These are phyloP conservation scores for Cercospora janseana DNA, from an alignment of 2,329 filamentous ascomycete species.

Conservation along the genomic window DNA sequence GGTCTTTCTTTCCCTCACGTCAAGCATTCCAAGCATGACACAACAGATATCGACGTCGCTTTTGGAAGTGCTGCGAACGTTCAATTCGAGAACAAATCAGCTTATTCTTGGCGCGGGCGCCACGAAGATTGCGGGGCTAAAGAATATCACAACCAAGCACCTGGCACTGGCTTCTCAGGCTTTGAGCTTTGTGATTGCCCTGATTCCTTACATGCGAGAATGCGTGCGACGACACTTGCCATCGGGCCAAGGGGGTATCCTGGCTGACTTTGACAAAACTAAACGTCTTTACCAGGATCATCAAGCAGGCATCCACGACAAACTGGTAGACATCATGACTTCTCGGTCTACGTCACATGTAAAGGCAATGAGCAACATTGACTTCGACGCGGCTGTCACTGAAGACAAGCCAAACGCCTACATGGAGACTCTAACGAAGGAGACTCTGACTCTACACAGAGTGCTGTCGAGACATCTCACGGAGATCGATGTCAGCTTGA, in stretches of 20 bases:
- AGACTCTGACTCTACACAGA: conserved; percentile 79
- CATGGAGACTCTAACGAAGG: conserved; percentile 84
- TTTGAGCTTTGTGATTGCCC: conserved; percentile 77
- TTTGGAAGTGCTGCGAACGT: conserved; percentile 82
- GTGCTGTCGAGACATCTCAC: conserved; percentile 80
- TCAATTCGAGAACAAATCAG: conserved; percentile 95
- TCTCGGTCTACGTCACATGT: conserved; percentile 71
- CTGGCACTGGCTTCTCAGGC: conserved; percentile 88
- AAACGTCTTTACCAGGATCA: conserved; percentile 83
- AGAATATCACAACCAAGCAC: conserved; percentile 95
- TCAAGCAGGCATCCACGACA: conserved; percentile 86
- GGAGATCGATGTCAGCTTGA: conserved; percentile 71
- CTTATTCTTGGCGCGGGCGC: conserved; percentile 93
- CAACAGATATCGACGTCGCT: conserved; percentile 76
- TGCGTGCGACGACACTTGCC: conserved; percentile 75
- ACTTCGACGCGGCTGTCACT: conserved; percentile 62
- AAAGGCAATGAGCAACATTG: conserved; percentile 68
- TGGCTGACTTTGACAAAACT: conserved; percentile 86
- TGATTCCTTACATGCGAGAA: conserved; percentile 88
- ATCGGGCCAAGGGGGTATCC: conserved; percentile 50
- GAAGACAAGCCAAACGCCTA: conserved; percentile 56
- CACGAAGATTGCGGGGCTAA: conserved; percentile 81
- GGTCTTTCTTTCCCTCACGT: conserved; percentile 76
- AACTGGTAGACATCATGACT: conserved; percentile 89
- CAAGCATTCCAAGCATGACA: conserved; percentile 85